Conservation (phyloP, 2,329 filamentous ascomycete species). For the Ophiobolus disseminans region DNA sequence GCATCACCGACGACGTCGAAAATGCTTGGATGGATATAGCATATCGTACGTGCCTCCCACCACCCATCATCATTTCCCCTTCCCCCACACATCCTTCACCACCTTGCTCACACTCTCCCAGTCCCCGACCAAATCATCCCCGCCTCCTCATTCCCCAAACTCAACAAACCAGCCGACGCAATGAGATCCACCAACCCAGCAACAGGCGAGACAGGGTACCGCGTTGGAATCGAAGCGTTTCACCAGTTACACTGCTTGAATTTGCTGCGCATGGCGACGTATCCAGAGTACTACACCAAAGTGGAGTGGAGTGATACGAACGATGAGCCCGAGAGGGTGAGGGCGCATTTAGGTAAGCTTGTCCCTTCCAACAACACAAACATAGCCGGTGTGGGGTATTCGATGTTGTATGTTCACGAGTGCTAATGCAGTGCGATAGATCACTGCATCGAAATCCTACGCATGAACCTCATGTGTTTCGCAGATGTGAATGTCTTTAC, state of each 20-base stretch:
- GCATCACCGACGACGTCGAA: constrained; percentile 64
- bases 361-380: neutral
- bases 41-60: constrained; percentile 44
- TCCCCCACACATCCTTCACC: too few relatives aligned
- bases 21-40: constrained; percentile 64
- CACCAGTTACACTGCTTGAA: constrained; percentile 56
- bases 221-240: constrained; percentile 66
- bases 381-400: too few relatives aligned
- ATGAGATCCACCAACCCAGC: constrained; percentile 63
- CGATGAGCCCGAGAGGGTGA: constrained; percentile 37
- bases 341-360: constrained; percentile 34
- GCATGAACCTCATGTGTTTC: constrained; percentile 48
- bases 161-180: constrained; percentile 60
- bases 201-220: constrained; percentile 65
- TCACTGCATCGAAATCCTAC: constrained; percentile 46
- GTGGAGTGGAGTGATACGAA: constrained; percentile 36
- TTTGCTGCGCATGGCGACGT: constrained; percentile 42
- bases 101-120: constrained; percentile 23
- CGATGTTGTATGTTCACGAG: neutral
- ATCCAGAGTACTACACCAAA: constrained; percentile 42
- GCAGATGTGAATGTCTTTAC: constrained; percentile 47
- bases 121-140: constrained; percentile 69
- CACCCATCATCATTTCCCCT: neutral
- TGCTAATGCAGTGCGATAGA: constrained; percentile 20
- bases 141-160: constrained; percentile 59